Base-by-base conservation (phyloP, 2,329 filamentous ascomycete species). In the Aspergillus felis region DNA sequence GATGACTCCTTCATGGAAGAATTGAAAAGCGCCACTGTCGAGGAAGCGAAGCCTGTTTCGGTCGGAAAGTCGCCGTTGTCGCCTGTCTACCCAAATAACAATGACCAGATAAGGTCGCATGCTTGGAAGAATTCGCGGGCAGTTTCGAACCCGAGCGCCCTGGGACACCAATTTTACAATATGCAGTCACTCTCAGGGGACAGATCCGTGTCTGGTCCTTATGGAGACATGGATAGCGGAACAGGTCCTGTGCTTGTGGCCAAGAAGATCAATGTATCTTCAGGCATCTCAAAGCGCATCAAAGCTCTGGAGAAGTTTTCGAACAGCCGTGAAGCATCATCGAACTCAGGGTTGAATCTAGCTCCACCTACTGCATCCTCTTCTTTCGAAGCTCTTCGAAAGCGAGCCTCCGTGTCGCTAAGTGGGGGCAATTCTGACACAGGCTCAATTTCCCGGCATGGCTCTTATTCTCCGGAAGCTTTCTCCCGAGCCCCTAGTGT, bases 221-320 rank as follows among this genome's bases (percentile, higher is more conserved):
- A 71, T 51, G 57, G 63, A 17, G 71, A 73, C 14, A 64, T 55
- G 29, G 65, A 65, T 35, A 62, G 63, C n/a, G 68, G 74, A 17
- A 58, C 69, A 28, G 69, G 69, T 41, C 73, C 75, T n/a, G 74
- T 82, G 14, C 69, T 88, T 51, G 78, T 82, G 50, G 79, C 84
- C 3, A 91, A 90, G 71, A 95, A 92, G 71, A 82, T 87, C 63
- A 94, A 90, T 67, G 84, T 97, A 25, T 92, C 91, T 7, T 92
- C 90, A 8, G 92, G 91, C 64, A 97, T 99, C 59, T 95, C 93
- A 3, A 91, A 93, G 72, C 88, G 94, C 46, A 97, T 97, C 72
- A 95, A 96, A 74, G 92, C 92, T 6, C 80, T 99, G 54, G 90
- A 96, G 70, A 92, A 91, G 73, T 82, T 94, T 55, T 81, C 81